Conservation (phyloP, 2,329 filamentous ascomycete species). For the Colletotrichum orchidophilum region DNA sequence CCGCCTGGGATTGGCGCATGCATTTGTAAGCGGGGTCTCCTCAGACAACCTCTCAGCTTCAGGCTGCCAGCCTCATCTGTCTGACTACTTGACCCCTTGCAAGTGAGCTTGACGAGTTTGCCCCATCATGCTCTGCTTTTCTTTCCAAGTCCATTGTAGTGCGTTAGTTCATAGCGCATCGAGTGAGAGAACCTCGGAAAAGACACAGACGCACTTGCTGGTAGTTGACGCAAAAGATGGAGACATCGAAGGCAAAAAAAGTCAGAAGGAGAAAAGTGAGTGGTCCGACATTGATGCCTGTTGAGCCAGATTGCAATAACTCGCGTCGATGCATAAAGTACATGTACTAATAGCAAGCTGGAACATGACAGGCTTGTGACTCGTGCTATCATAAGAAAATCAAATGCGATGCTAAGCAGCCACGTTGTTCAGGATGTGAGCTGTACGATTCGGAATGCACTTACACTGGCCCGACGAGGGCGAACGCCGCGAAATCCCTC, state of each 20-base stretch:
- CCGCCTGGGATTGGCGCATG: neutral
- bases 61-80: neutral
- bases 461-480: slow-evolving; percentile 17
- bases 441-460: slow-evolving; percentile 28
- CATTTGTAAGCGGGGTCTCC: neutral
- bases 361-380: slow-evolving; percentile 15
- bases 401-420: slow-evolving; percentile 24
- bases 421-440: slow-evolving; percentile 25
- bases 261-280: slow-evolving; percentile 22
- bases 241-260: slow-evolving; percentile 4
- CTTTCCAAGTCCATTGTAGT: neutral
- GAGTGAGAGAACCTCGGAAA: neutral
- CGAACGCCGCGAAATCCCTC: neutral
- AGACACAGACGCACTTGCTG: neutral
- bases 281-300: too few relatives aligned
- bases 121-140: too few relatives aligned
- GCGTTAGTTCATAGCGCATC: neutral
- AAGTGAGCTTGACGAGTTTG: neutral
- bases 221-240: neutral
- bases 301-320: too few relatives aligned
- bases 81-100: neutral
- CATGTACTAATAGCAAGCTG: too few relatives aligned
- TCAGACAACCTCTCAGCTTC: neutral
- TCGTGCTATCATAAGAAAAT: slow-evolving; percentile 30
- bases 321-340: too few relatives aligned